phyloP scores from a whole-genome alignment of 805 yeast genomes.

The Schwanniomyces polymorphus region DNA sequence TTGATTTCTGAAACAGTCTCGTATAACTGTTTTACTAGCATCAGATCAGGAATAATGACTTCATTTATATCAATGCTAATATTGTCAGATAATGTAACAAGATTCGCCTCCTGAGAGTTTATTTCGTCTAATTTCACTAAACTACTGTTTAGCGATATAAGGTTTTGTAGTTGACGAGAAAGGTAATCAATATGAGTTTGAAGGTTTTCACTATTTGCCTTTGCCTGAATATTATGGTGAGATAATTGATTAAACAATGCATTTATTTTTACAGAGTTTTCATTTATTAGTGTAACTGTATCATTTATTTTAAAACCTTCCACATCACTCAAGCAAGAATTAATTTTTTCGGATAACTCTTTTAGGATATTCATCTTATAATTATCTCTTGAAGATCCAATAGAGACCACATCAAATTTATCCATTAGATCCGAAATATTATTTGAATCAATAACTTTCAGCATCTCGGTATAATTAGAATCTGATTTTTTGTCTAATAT shows the following conservation, averaged over 20 bases:
- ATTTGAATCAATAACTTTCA: neutral
- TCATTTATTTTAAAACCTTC: slow-evolving; percentile 8
- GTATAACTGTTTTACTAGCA: slow-evolving; percentile 57
- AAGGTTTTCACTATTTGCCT: slow-evolving; percentile 31
- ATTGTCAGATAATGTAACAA: slow-evolving; percentile 13
- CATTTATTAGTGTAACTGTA: slow-evolving; percentile 10
- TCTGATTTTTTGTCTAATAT: neutral
- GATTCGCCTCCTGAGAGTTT: slow-evolving; percentile 18
- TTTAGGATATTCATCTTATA: slow-evolving; percentile 4
- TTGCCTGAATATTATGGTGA: slow-evolving; percentile 37
- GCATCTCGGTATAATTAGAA: too few species aligned
- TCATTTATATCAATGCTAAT: slow-evolving; percentile 27
- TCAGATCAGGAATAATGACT: slow-evolving; percentile 40
- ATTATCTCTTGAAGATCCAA: neutral
- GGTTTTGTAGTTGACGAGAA: slow-evolving; percentile 18
- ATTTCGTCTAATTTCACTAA: slow-evolving; percentile 21
- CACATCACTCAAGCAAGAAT: slow-evolving; percentile 2
- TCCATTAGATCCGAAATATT: slow-evolving; percentile 16
- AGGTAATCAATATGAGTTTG: slow-evolving; percentile 30
- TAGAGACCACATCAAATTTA: slow-evolving; percentile 9
- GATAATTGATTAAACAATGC: slow-evolving; percentile 31
- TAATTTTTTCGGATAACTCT: slow-evolving; percentile 16
- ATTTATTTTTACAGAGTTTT: slow-evolving; percentile 18
- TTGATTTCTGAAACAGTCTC: slow-evolving; percentile 62
- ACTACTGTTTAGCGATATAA: slow-evolving; percentile 24